Evolutionary conservation across 306 rosid species (phyloP), one percentile per base, ranked within the genome.

Genomic region (Begonia masoniana): DNA sequence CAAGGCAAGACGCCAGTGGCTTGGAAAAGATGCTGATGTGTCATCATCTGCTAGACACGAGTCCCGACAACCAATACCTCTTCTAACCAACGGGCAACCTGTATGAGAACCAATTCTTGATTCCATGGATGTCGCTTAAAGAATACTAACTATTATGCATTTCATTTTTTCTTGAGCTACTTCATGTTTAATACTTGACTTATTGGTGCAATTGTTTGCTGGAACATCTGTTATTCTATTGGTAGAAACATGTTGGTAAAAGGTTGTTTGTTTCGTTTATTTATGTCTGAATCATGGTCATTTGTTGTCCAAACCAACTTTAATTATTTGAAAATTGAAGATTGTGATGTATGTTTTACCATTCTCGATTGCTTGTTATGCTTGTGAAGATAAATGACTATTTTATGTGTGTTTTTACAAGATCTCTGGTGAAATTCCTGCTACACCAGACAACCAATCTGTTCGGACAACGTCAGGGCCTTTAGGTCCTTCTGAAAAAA

Each of bases 361-460:
- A 23, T 10, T 12, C 26, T 23, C 13, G 47, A 60, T 10, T 35
- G 15, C 12, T 59, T 43, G 47, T 43, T 43, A 21, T 21, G 24
- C 24, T 5, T 45, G n/a, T 36, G 35, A n/a, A 2, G 39, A 31
- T 31, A 31, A 31, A 3, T 31, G 39, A 5, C 39, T 31, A 4
- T 31, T 31, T 31, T 31, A 31, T 16, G 48, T 9, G 52, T 50
- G 23, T 24, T 45, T 60, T 57, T 60, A 54, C 24, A 92, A 92
- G 99, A 58, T 86, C 60, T 92, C 99, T 41, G 93, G 96, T 48
- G 96, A 92, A 76, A 77, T 92, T 73, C 96, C 88, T 77, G 92
- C 80, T 43, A 79, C 88, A 23, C 86, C 95, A 5, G 95, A 92
- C 67, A 92, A 81, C 65, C 95, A 86, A 63, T 92, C 99, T 54